These are phyloP conservation scores for Suillus cothurnatus DNA, from an alignment of 768 basidiomycete genomes.

Conservation along the genomic window DNA sequence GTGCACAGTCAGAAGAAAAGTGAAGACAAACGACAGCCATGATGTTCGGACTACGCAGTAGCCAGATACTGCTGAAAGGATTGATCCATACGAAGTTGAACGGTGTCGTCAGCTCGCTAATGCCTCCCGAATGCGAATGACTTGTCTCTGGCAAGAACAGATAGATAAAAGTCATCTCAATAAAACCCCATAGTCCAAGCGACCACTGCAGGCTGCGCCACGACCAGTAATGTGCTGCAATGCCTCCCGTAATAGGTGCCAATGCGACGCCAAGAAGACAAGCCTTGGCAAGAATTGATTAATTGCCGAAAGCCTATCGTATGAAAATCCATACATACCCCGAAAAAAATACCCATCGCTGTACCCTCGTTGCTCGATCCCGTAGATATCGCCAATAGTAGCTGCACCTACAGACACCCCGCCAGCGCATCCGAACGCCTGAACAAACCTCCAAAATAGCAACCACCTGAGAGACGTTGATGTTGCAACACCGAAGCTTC, in stretches of 20 bases:
- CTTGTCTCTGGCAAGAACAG: constrained; percentile 61
- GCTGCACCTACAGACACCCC: constrained; percentile 55
- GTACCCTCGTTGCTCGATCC: constrained; percentile 53
- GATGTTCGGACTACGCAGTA: constrained; percentile 58
- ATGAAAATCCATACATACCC: constrained; percentile 18
- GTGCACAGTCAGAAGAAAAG: neutral
- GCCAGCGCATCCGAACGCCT: constrained; percentile 59
- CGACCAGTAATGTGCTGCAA: constrained; percentile 46
- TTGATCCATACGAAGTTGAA: constrained; percentile 45
- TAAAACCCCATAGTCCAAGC: constrained; percentile 42
- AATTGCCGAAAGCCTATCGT: constrained; percentile 29
- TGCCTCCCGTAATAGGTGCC: neutral
- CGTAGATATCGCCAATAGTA: constrained; percentile 62
- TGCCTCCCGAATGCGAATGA: constrained; percentile 43
- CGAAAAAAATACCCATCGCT: constrained; percentile 41
- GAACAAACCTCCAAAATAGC: constrained; percentile 60
- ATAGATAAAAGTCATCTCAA: constrained; percentile 39
- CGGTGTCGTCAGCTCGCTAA: neutral
- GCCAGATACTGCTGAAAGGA: constrained; percentile 49
- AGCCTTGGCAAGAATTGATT: neutral
- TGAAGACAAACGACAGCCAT: constrained; percentile 45
- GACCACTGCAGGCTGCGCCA: constrained; percentile 58
- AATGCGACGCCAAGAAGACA: neutral
- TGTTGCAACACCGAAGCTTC: constrained; percentile 56
- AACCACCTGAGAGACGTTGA: constrained; percentile 49